Evolutionary conservation across 106 monocot genomes (phyloP), one percentile per base, ranked within the genome.

Genomic region (Narthecium ossifragum): DNA sequence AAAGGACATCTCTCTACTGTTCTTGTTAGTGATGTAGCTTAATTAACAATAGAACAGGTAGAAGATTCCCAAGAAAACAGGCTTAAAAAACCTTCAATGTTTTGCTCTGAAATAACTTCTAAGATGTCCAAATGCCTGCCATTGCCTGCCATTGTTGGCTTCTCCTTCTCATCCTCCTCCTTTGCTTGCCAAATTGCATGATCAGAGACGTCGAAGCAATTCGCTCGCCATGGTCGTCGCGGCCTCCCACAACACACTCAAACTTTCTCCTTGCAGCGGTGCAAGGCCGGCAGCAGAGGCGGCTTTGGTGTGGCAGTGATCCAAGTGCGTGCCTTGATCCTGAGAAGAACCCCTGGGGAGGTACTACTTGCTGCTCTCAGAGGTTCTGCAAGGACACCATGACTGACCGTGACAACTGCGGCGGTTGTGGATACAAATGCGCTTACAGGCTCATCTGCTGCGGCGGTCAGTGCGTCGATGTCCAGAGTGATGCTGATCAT

Each of bases 311-410:
- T 33, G 18, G 27, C 12, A 36, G 12, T 24, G 55, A 68, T 62
- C 61, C 68, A n/a, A 33, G 27, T 9, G 53, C 54, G 41, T 75
- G 74, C 46, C 21, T 34, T 5, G 61, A 68, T 32, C 38, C 31
- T 6, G 43, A 73, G 40, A 67, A 60, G 51, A 73, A 73, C 29
- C 73, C 73, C 13, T 67, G 59, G 73, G 68, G 68, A 8, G 68
- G 68, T 20, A 31, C 14, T 36, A 75, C 74, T 7, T 68, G 74
- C 47, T 75, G 74, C 61, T 68, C 68, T 41, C 34, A 29, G 15
- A 51, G 48, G 21, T 29, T 53, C 45, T 75, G 74, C 68, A 62
- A 62, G 53, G 68, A 75, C 27, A 68, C 61, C 0, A 22, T n/a
- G 27, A 51, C 48, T 17, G 74, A 75, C 30, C 53, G 11, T 8